Evolutionary conservation across 345 rosid species (phyloP).

Genomic region (Kernera saxatilis): DNA sequence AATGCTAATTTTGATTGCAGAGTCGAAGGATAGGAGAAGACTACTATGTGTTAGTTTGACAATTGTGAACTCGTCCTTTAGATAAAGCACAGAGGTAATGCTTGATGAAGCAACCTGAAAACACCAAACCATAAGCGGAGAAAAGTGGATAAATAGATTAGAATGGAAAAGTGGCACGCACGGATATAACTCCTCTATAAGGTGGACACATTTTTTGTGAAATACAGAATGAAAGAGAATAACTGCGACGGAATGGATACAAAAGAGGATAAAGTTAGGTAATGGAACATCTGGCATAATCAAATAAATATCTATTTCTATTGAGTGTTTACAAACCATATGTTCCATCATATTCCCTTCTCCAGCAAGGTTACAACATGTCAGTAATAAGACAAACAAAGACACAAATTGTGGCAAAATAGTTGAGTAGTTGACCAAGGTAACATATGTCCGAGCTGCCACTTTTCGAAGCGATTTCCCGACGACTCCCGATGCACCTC

Average conservation of each 20-base stretch:
- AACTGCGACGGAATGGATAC: constrained; percentile 46
- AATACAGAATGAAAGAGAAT: constrained; percentile 89
- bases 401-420: not conserved
- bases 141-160: not conserved
- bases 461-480: no score
- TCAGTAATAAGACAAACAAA: constrained; percentile 16
- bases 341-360: constrained; percentile 96
- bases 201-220: constrained; percentile 86
- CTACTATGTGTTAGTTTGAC: no score
- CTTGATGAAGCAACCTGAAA: constrained; percentile 78
- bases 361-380: constrained; percentile 60
- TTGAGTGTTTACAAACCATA: constrained; percentile 50
- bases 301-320: constrained; percentile 1
- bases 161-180: constrained; percentile 48
- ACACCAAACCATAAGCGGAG: constrained; percentile 18
- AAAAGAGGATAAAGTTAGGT: constrained; percentile 20
- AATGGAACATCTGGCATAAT: not conserved
- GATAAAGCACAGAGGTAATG: constrained; percentile 86
- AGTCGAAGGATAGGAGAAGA: no score
- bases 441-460: no score
- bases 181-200: constrained; percentile 74
- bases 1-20: no score
- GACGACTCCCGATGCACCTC: no score
- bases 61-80: constrained; percentile 72
- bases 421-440: constrained; percentile 56